Conservation (phyloP, 805 yeast genomes). For the Cyberlindnera mrakii region DNA sequence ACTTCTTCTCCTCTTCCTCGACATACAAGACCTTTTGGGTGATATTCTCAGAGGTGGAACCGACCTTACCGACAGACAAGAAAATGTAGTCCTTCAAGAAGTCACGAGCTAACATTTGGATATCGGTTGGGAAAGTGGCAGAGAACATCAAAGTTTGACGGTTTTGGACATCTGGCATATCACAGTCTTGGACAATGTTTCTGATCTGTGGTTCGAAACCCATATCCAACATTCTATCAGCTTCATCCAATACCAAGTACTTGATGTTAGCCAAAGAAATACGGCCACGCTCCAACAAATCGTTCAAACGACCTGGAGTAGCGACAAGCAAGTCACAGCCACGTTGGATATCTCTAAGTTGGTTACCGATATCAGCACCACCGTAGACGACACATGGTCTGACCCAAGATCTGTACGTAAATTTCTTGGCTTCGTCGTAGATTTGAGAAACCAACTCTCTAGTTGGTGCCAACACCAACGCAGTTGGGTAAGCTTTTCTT, state of each 20-base stretch:
- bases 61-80: slow-evolving; percentile 97
- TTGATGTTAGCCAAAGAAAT: slow-evolving; percentile 86
- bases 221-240: slow-evolving; percentile 99
- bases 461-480: slow-evolving; percentile 95
- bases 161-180: slow-evolving; percentile 86
- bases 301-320: slow-evolving; percentile 98
- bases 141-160: slow-evolving; percentile 98
- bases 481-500: slow-evolving; percentile 88
- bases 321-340: slow-evolving; percentile 98
- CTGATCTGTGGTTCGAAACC: slow-evolving; percentile 99
- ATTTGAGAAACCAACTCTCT: slow-evolving; percentile 98
- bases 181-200: slow-evolving; percentile 95
- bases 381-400: slow-evolving; percentile 95
- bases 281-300: slow-evolving; percentile 89
- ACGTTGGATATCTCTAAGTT: slow-evolving; percentile 79
- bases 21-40: slow-evolving; percentile 91
- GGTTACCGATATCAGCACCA: slow-evolving; percentile 91
- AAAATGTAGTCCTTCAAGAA: slow-evolving; percentile 94
- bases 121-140: slow-evolving; percentile 98
- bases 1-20: slow-evolving; percentile 88
- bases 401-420: slow-evolving; percentile 97
- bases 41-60: slow-evolving; percentile 97
- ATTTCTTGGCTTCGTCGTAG: slow-evolving; percentile 91
- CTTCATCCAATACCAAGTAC: slow-evolving; percentile 95
- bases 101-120: slow-evolving; percentile 95